Base-by-base conservation (phyloP, 306 rosid genomes). In the Vicia villosa region DNA sequence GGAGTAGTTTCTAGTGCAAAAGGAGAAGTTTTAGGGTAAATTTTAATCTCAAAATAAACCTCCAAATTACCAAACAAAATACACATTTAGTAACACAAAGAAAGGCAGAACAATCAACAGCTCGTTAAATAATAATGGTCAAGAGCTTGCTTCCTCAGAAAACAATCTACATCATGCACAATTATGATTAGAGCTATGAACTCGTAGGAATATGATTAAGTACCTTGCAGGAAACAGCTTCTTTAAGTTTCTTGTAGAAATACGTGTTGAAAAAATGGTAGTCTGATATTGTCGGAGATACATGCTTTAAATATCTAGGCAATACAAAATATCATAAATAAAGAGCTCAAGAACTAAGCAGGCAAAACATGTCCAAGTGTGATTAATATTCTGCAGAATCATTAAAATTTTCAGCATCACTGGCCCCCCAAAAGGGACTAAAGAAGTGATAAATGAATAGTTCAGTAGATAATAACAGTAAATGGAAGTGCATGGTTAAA, bases 191-290 rank as follows among this genome's bases (percentile, higher is more conserved):
- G 63, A 66, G 63, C 55, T 19, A 41, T 14, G 57, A 43, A 75
- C 49, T 60, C 38, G 60, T 45, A 63, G 34, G 41, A 60, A 37
- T 41, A 58, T 66, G 42, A 65, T 42, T 22, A 45, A 46, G 16
- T 81, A 93, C 98, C 98, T 94, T 84, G 78, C 74, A 73, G 47
- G 91, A 83, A 42, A 84, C 86, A 73, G 93, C 97, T 74, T 90
- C 94, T 80, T 83, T 86, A 60, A 94, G 94, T 91, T 93, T 94
- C 65, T 86, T 72, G 83, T 90, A 94, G 76, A 94, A 94, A 83
- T 84, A 94, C 24, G 98, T 94, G 73, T 91, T 94, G 75, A 94
- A 86, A 75, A 94, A 87, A 80, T 90, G 96, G 84, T 80, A 94
- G 70, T 84, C 86, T n/a, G 74, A 76, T 65, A 62, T 79, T 37